Evolutionary conservation across 306 rosid genomes (phyloP), one percentile per base, ranked within the genome.

Genomic region (Betula pendula): DNA sequence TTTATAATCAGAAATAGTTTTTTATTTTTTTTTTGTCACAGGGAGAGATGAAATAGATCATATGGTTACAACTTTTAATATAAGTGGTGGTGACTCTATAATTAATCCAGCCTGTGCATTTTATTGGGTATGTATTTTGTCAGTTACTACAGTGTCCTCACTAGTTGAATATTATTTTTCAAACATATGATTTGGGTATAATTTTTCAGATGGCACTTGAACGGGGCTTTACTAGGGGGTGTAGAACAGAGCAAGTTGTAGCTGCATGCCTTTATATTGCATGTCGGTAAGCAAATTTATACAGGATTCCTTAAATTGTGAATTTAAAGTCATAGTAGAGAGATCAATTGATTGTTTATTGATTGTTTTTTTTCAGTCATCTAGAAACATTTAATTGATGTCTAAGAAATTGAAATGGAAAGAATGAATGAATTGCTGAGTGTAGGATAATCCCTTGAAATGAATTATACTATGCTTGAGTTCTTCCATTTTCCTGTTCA

Each of bases 211-310:
- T 93, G 59, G 98, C 93, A 2, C 79, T 90, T 71, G 94, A 87
- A 70, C 76, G 83, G 76, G 87, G 87, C 77, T 93, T 93, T 86
- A 90, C 98, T 27, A 81, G 85, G 80, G 96, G 98, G 48, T 90
- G 96, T 51, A 88, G 76, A 82, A 75, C 94, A 76, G 90, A 81
- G 67, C 92, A 82, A 67, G 97, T 93, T 62, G 85, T 80, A 68
- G 94, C 96, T 72, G 89, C 97, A 51, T 93, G 97, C 85, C 90
- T 90, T 20, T 93, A 93, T 81, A 85, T 90, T 83, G 92, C 97
- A 40, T 93, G 94, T 75, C 88, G 96, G 96, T 93, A 80, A 67
- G 87, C 25, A 48, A 5, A 33, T 68, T 59, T 33, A 12, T 22
- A 12, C 33, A 52, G 78, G 56, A 24, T 72, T 75, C 50, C 60